A percentile compares a stretch with the other conserved stretches of the same genome.
phyloP scores from a whole-genome alignment of 768 basidiomycete genomes.

The Mycena olivaceomarginata region DNA sequence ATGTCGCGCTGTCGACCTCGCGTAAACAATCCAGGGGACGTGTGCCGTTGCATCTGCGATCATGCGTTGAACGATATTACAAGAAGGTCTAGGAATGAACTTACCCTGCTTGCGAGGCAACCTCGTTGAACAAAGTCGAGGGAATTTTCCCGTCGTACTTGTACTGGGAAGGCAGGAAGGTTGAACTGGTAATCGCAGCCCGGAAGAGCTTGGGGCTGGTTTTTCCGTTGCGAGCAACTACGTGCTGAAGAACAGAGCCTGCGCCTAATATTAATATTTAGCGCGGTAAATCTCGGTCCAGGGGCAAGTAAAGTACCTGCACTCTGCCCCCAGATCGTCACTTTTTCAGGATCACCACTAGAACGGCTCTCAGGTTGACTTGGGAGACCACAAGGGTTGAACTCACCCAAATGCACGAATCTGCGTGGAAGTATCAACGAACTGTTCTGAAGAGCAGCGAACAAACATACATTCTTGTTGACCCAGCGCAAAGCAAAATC shows the following conservation, averaged over 20 bases:
- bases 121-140: slow-evolving; percentile 17
- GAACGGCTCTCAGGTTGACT: background rate
- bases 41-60: slow-evolving; percentile 9
- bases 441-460: background rate
- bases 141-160: slow-evolving; percentile 51
- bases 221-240: slow-evolving; percentile 54
- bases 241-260: slow-evolving; percentile 58
- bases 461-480: slow-evolving; percentile 57
- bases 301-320: slow-evolving; percentile 53
- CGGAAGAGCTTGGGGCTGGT: slow-evolving; percentile 54
- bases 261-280: slow-evolving; percentile 45
- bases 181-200: slow-evolving; percentile 53
- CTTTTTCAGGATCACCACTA: slow-evolving; percentile 58
- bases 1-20: slow-evolving; percentile 22
- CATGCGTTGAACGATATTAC: background rate
- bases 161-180: slow-evolving; percentile 54
- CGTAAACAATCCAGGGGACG: slow-evolving; percentile 22
- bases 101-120: slow-evolving; percentile 29
- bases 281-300: slow-evolving; percentile 42
- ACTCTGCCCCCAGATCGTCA: slow-evolving; percentile 67
- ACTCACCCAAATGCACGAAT: slow-evolving; percentile 59
- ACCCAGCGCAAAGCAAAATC: slow-evolving; percentile 67
- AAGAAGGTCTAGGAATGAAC: slow-evolving; percentile 20
- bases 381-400: no score
- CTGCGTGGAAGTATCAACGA: slow-evolving; percentile 45